Percentiles rank a stretch among this genome's conserved stretches.
These are phyloP conservation scores for Fusarium sp. DNA, from an alignment of 2,329 filamentous ascomycete species.

Conservation along the genomic window DNA sequence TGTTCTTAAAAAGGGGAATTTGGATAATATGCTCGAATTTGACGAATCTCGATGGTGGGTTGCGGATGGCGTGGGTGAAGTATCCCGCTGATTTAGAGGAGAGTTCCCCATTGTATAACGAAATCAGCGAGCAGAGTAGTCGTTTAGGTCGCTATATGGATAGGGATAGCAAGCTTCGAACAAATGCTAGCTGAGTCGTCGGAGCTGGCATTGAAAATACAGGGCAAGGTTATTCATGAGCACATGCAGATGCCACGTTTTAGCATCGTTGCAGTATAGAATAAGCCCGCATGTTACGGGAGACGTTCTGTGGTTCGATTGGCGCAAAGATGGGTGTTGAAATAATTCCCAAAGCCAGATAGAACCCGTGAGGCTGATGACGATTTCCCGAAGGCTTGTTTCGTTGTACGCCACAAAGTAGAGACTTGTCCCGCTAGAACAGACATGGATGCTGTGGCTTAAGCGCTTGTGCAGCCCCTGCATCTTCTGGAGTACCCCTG, in stretches of 20 bases:
- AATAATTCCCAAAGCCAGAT: constrained; percentile 28
- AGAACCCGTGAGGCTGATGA: constrained; percentile 31
- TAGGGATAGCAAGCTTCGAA: constrained; percentile 4
- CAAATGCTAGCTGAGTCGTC: neutral
- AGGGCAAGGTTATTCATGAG: constrained; percentile 8
- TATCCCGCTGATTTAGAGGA: constrained; percentile 16
- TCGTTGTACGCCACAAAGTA: constrained; percentile 18
- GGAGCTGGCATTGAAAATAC: neutral
- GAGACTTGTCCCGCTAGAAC: constrained; percentile 2
- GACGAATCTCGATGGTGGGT: constrained; percentile 64
- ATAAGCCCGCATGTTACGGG: constrained; percentile 16
- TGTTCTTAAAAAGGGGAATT: constrained; percentile 75
- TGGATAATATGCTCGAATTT: constrained; percentile 73
- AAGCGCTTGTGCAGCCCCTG: constrained; percentile 29
- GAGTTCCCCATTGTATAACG: constrained; percentile 33
- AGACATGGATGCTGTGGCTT: constrained; percentile 38
- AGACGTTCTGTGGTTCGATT: neutral
- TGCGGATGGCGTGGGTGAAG: constrained; percentile 33
- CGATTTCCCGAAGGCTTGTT: constrained; percentile 30
- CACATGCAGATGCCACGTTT: constrained; percentile 11
- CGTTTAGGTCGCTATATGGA: neutral
- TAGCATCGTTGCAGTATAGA: constrained; percentile 4
- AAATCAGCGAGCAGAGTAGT: neutral
- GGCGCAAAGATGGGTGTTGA: neutral
- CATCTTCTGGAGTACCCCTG: constrained; percentile 39